These are phyloP conservation scores for Ilex paraguariensis DNA, from an alignment of 305 asterid species.

Conservation along the genomic window DNA sequence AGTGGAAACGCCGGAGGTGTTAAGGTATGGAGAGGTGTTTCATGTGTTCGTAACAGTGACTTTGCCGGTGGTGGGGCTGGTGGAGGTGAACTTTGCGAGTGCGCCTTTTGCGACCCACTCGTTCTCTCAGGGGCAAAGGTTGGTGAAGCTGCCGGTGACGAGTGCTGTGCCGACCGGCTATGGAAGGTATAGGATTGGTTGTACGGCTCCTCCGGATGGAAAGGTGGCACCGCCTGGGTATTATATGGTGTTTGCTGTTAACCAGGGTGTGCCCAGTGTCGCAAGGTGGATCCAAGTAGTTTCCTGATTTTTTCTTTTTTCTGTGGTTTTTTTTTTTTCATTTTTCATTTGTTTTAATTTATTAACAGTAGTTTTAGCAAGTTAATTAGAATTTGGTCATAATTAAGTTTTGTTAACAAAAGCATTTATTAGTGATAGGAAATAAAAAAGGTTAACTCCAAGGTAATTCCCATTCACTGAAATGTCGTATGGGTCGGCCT, in stretches of 20 bases:
- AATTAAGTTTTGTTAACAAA: no score
- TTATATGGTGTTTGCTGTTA: conserved; percentile 85
- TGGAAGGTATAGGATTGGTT: conserved; percentile 50
- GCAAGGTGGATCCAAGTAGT: conserved; percentile 74
- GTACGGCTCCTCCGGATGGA: conserved; percentile 68
- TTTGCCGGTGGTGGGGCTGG: conserved; percentile 64
- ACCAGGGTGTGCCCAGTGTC: conserved; percentile 74
- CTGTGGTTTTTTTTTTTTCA: no score
- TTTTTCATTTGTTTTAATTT: no score
- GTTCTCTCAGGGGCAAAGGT: conserved; percentile 84
- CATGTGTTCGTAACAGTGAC: conserved; percentile 54
- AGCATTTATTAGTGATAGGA: no score
- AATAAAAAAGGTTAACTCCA: no score
- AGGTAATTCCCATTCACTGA: no score
- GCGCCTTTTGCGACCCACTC: conserved; percentile 94
- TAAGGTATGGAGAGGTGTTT: conserved; percentile 52
- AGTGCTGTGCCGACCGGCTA: conserved; percentile 37
- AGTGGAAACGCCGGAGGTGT: conserved; percentile 51
- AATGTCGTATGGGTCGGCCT: no score
- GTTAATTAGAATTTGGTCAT: no score
- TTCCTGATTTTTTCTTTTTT: conserved; percentile 16
- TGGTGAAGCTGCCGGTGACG: conserved; percentile 66
- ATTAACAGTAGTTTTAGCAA: no score
- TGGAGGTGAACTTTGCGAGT: conserved; percentile 82
- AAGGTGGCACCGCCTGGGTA: conserved; percentile 97